Percentiles rank a stretch among this genome's conserved stretches.
These are phyloP conservation scores for Canavalia gladiata DNA, from an alignment of 306 rosid species.

Conservation along the genomic window DNA sequence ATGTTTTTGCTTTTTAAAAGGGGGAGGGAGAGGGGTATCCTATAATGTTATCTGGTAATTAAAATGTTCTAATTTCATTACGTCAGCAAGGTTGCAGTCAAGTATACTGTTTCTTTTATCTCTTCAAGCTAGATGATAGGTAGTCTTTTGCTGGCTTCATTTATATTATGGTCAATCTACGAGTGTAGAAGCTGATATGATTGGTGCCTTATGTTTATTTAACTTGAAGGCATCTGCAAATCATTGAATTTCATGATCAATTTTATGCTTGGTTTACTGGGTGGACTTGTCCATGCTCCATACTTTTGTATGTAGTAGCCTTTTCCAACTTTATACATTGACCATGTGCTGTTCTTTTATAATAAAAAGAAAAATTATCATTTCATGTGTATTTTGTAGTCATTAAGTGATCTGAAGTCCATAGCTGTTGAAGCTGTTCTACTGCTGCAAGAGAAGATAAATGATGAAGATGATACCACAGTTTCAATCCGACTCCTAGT, in stretches of 20 bases:
- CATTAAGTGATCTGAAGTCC: slow-evolving; percentile 84
- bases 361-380: slow-evolving; percentile 39
- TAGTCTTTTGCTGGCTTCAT: neutral
- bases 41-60: neutral
- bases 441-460: slow-evolving; percentile 91
- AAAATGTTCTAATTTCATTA: neutral
- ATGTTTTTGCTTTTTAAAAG: slow-evolving; percentile 6
- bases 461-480: slow-evolving; percentile 79
- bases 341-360: slow-evolving; percentile 40
- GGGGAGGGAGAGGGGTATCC: too few species aligned
- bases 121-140: neutral
- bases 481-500: slow-evolving; percentile 80
- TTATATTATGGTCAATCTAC: neutral
- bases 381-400: slow-evolving; percentile 58
- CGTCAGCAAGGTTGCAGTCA: slow-evolving; percentile 14
- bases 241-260: slow-evolving; percentile 35
- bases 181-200: neutral
- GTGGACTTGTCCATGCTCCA: slow-evolving; percentile 26
- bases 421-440: slow-evolving; percentile 96
- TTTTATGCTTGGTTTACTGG: slow-evolving; percentile 35
- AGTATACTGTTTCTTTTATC: neutral
- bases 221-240: slow-evolving; percentile 8
- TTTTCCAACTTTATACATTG: slow-evolving; percentile 4
- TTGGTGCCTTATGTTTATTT: slow-evolving; percentile 1
- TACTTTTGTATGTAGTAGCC: slow-evolving; percentile 29